Evolutionary conservation across 164 flowering plant genomes (phyloP).

Genomic region (Vitis amurensis): DNA sequence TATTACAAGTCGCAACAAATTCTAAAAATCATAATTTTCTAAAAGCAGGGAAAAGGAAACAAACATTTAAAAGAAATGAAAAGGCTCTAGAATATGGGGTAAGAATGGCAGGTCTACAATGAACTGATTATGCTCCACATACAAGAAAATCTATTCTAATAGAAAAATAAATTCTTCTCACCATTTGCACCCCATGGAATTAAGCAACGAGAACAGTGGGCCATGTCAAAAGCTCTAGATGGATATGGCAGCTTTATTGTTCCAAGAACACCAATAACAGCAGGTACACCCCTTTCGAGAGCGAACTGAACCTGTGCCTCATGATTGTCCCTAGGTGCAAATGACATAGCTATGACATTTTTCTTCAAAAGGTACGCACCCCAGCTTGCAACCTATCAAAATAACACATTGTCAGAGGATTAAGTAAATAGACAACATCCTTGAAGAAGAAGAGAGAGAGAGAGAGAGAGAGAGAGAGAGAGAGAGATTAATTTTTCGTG

Average conservation of each 20-base stretch:
- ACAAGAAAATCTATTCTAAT: not conserved
- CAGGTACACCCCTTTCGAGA: conserved; percentile 93
- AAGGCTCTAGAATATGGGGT: not conserved
- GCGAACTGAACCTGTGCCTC: conserved; percentile 96
- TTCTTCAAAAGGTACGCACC: conserved; percentile 87
- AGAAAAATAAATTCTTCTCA: conserved; percentile 22
- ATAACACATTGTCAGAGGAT: conserved; percentile 8
- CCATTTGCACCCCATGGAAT: conserved; percentile 92
- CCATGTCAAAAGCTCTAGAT: conserved; percentile 89
- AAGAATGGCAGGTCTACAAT: not conserved
- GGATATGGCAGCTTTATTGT: conserved; percentile 84
- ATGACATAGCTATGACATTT: conserved; percentile 89
- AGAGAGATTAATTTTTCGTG: too few species aligned
- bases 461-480: not conserved
- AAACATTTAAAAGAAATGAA: not conserved
- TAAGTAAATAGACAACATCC: not conserved
- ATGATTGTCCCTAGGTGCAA: conserved; percentile 94
- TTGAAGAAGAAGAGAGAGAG: too few species aligned
- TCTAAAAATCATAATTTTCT: not conserved
- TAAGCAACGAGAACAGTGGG: conserved; percentile 90
- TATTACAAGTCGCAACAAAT: not conserved
- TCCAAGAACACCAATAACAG: conserved; percentile 91
- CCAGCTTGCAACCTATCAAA: conserved; percentile 86
- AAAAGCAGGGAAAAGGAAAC: not conserved
- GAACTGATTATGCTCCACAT: not conserved